Percentiles rank a stretch among this genome's conserved stretches.
Evolutionary conservation across 306 rosid species (phyloP).

Genomic region (Casuarina glauca): DNA sequence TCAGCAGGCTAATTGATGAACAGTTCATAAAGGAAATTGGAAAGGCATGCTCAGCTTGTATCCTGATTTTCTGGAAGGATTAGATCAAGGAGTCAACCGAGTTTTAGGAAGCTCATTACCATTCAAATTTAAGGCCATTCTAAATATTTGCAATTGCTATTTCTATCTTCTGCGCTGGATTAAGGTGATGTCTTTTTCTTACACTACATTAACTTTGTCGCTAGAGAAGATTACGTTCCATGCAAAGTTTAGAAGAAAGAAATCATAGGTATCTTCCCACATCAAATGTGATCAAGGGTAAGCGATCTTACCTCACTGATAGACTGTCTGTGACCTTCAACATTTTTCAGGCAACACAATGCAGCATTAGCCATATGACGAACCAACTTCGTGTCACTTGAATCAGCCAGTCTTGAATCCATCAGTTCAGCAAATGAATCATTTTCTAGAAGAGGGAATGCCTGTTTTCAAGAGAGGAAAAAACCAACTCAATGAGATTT

Average conservation of each 20-base stretch:
- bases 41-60: not conserved
- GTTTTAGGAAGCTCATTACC: not conserved
- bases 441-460: slow-evolving; percentile 27
- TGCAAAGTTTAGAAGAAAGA: no score
- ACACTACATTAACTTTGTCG: no score
- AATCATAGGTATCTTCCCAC: not conserved
- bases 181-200: no score
- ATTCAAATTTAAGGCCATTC: no score
- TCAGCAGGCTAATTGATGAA: not conserved
- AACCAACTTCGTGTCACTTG: slow-evolving; percentile 19
- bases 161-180: no score
- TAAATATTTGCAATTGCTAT: no score
- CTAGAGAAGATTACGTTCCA: no score
- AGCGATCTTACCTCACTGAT: slow-evolving; percentile 29
- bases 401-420: slow-evolving; percentile 32
- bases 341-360: slow-evolving; percentile 27
- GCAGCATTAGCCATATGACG: slow-evolving; percentile 30
- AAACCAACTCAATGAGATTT: not conserved
- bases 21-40: not conserved
- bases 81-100: not conserved
- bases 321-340: slow-evolving; percentile 16
- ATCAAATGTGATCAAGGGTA: not conserved
- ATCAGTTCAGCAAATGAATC: slow-evolving; percentile 18
- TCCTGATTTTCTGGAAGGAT: not conserved
- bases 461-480: slow-evolving; percentile 4